Conservation (phyloP, 176 grass and related monocot species). For the Cymbopogon citratus region DNA sequence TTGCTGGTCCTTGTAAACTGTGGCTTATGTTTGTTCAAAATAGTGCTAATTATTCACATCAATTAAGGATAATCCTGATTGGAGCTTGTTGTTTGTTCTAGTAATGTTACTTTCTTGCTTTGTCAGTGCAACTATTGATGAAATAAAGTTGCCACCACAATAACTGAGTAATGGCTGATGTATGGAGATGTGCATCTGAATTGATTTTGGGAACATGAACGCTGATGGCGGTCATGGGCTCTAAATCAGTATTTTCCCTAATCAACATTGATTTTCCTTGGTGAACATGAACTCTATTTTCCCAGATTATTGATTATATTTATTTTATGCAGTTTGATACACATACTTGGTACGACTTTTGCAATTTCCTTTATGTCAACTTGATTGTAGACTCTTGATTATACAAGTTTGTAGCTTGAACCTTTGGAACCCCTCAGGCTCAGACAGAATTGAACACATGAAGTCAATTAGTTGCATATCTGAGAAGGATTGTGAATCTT, state of each 20-base stretch:
- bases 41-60: slow-evolving; percentile 15
- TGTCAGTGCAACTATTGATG: background rate
- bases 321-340: background rate
- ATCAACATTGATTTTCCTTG: no score
- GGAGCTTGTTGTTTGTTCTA: slow-evolving; percentile 13
- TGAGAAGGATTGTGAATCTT: background rate
- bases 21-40: slow-evolving; percentile 16
- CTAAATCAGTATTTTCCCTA: background rate
- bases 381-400: background rate
- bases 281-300: background rate
- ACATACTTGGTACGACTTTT: background rate
- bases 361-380: background rate
- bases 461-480: background rate
- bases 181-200: background rate
- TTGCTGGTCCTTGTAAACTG: slow-evolving; percentile 23
- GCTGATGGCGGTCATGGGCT: background rate
- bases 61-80: slow-evolving; percentile 17
- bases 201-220: background rate
- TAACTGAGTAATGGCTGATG: background rate
- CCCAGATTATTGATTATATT: background rate
- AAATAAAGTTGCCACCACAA: background rate
- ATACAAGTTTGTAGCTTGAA: background rate
- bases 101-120: background rate
- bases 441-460: background rate
- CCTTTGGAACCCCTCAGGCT: background rate